Conservation (phyloP, 371 early-diverging fungal genomes). For the Rhizomucor pusillus region DNA sequence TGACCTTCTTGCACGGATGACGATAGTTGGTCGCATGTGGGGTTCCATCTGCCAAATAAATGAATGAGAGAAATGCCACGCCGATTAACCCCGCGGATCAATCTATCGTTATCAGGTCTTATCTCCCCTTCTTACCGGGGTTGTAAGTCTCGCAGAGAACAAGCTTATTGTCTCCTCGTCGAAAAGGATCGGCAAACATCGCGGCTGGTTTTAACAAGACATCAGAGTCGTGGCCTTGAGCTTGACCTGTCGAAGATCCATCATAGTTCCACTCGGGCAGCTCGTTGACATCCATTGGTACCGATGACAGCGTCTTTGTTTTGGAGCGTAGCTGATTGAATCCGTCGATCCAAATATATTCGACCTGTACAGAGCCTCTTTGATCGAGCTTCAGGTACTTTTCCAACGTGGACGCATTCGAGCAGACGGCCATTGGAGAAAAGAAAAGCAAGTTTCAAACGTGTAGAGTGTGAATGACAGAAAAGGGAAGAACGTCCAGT, state of each 20-base stretch:
- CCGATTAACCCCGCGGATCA: not conserved
- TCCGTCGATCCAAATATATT: conserved; percentile 56
- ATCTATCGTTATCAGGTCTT: conserved; percentile 1
- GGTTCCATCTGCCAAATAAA: conserved; percentile 32
- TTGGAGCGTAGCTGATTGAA: conserved; percentile 31
- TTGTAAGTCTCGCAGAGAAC: conserved; percentile 17
- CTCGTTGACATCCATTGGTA: conserved; percentile 31
- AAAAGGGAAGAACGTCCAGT: not conserved
- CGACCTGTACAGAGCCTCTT: conserved; percentile 37
- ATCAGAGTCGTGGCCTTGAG: conserved; percentile 44
- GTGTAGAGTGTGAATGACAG: not conserved
- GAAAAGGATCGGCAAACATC: conserved; percentile 55
- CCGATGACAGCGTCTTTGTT: conserved; percentile 34
- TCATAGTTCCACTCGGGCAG: conserved; percentile 52
- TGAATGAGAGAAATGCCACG: too few relatives aligned
- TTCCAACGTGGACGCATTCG: conserved; percentile 4
- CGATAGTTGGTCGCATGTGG: conserved; percentile 50
- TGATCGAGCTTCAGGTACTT: conserved; percentile 43
- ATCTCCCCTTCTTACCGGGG: conserved; percentile 21
- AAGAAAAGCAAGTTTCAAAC: too few relatives aligned
- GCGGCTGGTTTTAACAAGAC: conserved; percentile 42
- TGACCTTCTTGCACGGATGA: conserved; percentile 31
- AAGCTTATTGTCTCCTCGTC: conserved; percentile 42
- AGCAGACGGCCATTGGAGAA: conserved; percentile 8
- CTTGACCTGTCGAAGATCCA: conserved; percentile 51